These are phyloP conservation scores for Claviceps digitariae DNA, from an alignment of 2,329 filamentous ascomycete species.

Conservation along the genomic window DNA sequence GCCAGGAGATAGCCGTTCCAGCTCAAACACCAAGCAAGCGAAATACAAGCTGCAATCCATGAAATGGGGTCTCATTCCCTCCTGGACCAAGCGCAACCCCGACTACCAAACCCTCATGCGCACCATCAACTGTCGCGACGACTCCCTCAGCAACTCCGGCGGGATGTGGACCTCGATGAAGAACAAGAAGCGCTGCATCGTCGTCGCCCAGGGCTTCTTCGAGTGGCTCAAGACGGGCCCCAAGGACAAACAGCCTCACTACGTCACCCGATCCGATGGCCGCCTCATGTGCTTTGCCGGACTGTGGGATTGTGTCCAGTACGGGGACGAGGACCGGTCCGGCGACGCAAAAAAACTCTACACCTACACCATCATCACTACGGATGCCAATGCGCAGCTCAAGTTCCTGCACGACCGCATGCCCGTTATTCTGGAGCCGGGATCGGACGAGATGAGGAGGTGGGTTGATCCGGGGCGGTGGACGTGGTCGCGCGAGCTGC, in stretches of 20 bases:
- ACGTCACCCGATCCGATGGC: conserved; percentile 67
- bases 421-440: conserved; percentile 80
- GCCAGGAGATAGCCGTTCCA: too few species aligned
- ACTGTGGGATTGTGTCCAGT: conserved; percentile 78
- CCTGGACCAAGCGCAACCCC: conserved; percentile 78
- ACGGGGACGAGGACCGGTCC: conserved; percentile 24
- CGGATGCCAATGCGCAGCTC: conserved; percentile 68
- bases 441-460: conserved; percentile 51
- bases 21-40: conserved; percentile 15
- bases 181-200: conserved; percentile 71
- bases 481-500: conserved; percentile 68
- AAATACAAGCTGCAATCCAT: conserved; percentile 80
- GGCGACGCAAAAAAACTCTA: conserved; percentile 50
- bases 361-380: conserved; percentile 91
- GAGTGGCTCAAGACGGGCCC: conserved; percentile 77
- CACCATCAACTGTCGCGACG: conserved; percentile 91
- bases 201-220: conserved; percentile 86
- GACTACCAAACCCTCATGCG: conserved; percentile 66
- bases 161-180: conserved; percentile 95
- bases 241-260: conserved; percentile 77
- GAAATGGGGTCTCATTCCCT: conserved; percentile 92
- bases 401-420: conserved; percentile 87
- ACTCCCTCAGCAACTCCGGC: conserved; percentile 60
- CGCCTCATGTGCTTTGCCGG: conserved; percentile 81
- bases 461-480: conserved; percentile 66